Evolutionary conservation across 2,329 filamentous ascomycete species (phyloP).

Genomic region (Aspergillus phoenicis): DNA sequence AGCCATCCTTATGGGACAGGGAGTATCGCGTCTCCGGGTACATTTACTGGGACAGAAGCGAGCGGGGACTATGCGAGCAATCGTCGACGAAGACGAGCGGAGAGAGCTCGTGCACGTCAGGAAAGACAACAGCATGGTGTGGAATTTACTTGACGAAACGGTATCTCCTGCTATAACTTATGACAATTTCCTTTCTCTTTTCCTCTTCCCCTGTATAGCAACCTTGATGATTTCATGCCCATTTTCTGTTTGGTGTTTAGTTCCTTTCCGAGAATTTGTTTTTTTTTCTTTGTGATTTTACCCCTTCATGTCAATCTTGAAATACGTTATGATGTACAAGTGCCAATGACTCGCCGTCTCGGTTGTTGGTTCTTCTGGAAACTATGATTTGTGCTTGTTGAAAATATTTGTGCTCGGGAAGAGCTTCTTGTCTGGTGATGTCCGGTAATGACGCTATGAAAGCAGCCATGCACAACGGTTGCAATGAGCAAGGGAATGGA

Average conservation of each 20-base stretch:
- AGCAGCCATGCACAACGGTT: not conserved
- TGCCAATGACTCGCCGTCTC: not conserved
- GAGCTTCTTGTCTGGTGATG: not conserved
- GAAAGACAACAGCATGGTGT: slow-evolving; percentile 50
- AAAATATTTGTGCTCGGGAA: not conserved
- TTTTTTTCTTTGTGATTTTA: not conserved
- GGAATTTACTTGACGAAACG: slow-evolving; percentile 49
- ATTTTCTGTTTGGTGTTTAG: slow-evolving; percentile 1
- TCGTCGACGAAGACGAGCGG: slow-evolving; percentile 55
- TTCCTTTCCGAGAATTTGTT: slow-evolving; percentile 2
- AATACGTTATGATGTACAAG: not conserved
- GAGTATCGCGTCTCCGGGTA: slow-evolving; percentile 46
- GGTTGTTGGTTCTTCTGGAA: not conserved
- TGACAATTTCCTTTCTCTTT: not conserved
- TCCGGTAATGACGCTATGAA: slow-evolving; percentile 2
- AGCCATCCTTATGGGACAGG: slow-evolving; percentile 44
- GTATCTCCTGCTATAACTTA: not conserved
- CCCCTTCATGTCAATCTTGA: slow-evolving; percentile 1
- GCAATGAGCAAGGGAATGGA: slow-evolving; percentile 3
- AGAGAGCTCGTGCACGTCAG: slow-evolving; percentile 51
- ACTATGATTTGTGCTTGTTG: not conserved
- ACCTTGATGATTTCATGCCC: slow-evolving; percentile 9
- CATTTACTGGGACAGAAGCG: slow-evolving; percentile 52
- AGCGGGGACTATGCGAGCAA: slow-evolving; percentile 58
- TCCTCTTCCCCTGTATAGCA: slow-evolving; percentile 14